phyloP scores from a whole-genome alignment of 2,329 filamentous ascomycete genomes.

The Fusarium denticulatum region DNA sequence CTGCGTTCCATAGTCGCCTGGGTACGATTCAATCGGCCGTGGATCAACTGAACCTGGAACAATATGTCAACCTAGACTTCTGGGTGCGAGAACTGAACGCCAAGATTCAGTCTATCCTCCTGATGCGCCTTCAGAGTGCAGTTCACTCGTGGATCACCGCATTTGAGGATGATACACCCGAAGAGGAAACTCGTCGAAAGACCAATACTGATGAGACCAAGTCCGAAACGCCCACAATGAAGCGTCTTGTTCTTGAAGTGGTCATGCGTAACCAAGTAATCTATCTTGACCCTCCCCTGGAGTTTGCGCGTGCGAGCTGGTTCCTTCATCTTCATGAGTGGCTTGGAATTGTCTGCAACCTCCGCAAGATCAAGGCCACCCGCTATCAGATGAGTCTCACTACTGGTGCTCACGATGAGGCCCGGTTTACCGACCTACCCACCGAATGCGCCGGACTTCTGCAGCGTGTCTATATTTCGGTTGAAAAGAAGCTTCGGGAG shows the following conservation, averaged over 20 bases:
- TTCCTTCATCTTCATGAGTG: constrained; percentile 91
- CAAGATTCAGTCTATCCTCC: constrained; percentile 82
- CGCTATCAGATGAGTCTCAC: constrained; percentile 91
- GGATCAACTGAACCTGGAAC: constrained; percentile 95
- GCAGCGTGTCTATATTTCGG: constrained; percentile 79
- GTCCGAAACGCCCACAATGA: constrained; percentile 71
- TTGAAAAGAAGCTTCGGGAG: constrained; percentile 83
- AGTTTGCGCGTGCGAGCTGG: constrained; percentile 93
- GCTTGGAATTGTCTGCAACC: constrained; percentile 91
- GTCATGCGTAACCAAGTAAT: constrained; percentile 99
- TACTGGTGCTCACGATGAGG: constrained; percentile 70
- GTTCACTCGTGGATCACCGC: constrained; percentile 87
- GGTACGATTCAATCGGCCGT: constrained; percentile 91
- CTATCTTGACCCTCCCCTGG: constrained; percentile 91
- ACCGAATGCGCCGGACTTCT: constrained; percentile 83
- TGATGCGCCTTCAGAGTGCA: constrained; percentile 84
- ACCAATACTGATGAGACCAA: constrained; percentile 57
- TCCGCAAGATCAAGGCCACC: constrained; percentile 93
- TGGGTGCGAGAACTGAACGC: constrained; percentile 92
- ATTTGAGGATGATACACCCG: constrained; percentile 73
- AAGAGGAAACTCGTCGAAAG: constrained; percentile 64
- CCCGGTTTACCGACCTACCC: constrained; percentile 85
- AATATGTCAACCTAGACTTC: constrained; percentile 89
- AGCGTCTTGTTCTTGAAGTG: constrained; percentile 85
- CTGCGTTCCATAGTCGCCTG: constrained; percentile 82